Percentiles rank a stretch among this genome's conserved stretches.
These are phyloP conservation scores for Nannochloropsis gaditana DNA, from an alignment of 108 stramenopile genomes.

Conservation along the genomic window DNA sequence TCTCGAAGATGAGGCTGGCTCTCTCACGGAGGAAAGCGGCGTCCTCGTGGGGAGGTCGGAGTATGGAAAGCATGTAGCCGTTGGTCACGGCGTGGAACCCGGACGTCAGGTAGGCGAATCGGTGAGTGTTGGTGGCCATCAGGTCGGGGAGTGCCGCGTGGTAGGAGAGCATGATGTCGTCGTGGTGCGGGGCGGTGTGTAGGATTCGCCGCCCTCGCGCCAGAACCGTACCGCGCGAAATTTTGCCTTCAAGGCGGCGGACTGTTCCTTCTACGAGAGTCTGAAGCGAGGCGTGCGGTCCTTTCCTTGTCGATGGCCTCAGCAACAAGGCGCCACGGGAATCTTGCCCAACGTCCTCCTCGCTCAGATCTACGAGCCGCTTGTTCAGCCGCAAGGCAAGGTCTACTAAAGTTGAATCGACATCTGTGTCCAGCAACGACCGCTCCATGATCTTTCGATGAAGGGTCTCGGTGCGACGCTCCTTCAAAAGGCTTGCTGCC, in stretches of 20 bases:
- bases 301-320: not conserved
- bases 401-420: not conserved
- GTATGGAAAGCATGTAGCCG: conserved; percentile 23
- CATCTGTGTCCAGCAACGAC: conserved; percentile 20
- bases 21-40: not conserved
- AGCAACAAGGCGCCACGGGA: not conserved
- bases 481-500: conserved; percentile 23
- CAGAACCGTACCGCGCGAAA: conserved; percentile 10
- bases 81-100: conserved; percentile 36
- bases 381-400: conserved; percentile 24
- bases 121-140: conserved; percentile 29
- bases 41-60: not conserved
- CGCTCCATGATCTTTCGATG: not conserved
- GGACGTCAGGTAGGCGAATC: conserved; percentile 35
- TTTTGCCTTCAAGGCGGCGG: not conserved
- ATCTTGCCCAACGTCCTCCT: not conserved
- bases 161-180: conserved; percentile 43
- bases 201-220: not conserved
- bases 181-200: conserved; percentile 42
- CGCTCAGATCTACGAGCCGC: not conserved
- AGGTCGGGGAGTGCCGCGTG: conserved; percentile 36
- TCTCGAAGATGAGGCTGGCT: not conserved
- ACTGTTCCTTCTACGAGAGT: not conserved
- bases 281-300: conserved; percentile 17
- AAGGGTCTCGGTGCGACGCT: conserved; percentile 10